Percentiles rank a stretch among this genome's conserved stretches.
These are phyloP conservation scores for Dioszegia hungarica DNA, from an alignment of 768 basidiomycete genomes.

Conservation along the genomic window DNA sequence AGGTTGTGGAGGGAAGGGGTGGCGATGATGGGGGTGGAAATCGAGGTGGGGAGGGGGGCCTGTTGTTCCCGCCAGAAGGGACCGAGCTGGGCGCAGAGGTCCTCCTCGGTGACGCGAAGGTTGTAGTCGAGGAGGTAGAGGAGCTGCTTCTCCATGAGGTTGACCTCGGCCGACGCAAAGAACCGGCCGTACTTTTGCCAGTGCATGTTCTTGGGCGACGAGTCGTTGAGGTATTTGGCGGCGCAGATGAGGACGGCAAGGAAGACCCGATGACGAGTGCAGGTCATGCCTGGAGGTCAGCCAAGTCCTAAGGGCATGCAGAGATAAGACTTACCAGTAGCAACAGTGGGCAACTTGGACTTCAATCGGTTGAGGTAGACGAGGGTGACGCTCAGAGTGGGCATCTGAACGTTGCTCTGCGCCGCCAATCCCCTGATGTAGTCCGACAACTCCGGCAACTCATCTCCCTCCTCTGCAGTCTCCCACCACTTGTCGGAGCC, in stretches of 20 bases:
- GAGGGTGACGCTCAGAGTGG: conserved; percentile 83
- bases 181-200: conserved; percentile 79
- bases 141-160: conserved; percentile 95
- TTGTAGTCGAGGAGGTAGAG: conserved; percentile 84
- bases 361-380: conserved; percentile 86
- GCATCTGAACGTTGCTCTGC: conserved; percentile 79
- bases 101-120: conserved; percentile 79
- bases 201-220: conserved; percentile 76
- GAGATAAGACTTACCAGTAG: conserved; percentile 63
- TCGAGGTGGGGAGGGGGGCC: conserved; percentile 15
- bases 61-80: conserved; percentile 53
- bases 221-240: conserved; percentile 95
- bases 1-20: background rate
- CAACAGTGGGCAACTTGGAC: conserved; percentile 69
- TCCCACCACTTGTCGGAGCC: conserved; percentile 49
- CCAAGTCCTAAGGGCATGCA: background rate
- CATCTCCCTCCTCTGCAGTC: conserved; percentile 28
- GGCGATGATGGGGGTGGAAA: conserved; percentile 7
- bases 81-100: conserved; percentile 58
- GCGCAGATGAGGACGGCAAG: conserved; percentile 92
- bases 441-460: conserved; percentile 65
- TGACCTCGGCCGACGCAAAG: conserved; percentile 61
- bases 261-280: conserved; percentile 92
- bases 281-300: conserved; percentile 61
- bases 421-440: conserved; percentile 79